Conservation (phyloP, 169 alveolate genomes). For the Eimeria tenella region DNA sequence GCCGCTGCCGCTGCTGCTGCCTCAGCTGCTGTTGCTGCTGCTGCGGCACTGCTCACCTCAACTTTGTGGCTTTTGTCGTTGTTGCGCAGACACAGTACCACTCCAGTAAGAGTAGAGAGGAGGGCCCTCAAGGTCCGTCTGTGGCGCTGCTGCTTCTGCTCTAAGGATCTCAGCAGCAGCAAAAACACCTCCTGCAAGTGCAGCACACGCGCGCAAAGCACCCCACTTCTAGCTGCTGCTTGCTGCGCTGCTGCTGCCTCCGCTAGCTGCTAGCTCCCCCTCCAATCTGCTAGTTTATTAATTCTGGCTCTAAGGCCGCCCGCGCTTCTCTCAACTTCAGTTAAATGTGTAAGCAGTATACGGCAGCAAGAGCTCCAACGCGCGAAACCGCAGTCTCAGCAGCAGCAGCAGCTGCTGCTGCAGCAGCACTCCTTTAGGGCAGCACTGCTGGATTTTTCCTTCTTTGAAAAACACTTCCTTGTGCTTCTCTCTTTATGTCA, state of each 20-base stretch:
- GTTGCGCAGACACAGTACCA: slow-evolving; percentile 56
- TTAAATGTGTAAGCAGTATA: too few relatives aligned
- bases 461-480: too few relatives aligned
- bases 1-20: slow-evolving; percentile 3
- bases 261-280: neutral
- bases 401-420: too few relatives aligned
- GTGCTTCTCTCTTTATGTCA: too few relatives aligned
- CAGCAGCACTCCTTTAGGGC: too few relatives aligned
- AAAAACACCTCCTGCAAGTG: slow-evolving; percentile 13
- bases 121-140: slow-evolving; percentile 41
- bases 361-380: too few relatives aligned
- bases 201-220: slow-evolving; percentile 16
- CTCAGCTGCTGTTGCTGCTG: neutral
- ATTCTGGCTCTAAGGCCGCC: too few relatives aligned
- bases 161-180: slow-evolving; percentile 21
- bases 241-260: neutral
- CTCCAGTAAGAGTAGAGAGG: slow-evolving; percentile 41
- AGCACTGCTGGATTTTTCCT: too few relatives aligned
- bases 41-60: slow-evolving; percentile 11
- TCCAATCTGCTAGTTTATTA: too few relatives aligned
- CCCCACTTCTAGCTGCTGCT: too few relatives aligned
- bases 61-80: slow-evolving; percentile 63
- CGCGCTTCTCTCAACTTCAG: too few relatives aligned
- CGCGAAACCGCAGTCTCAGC: too few relatives aligned
- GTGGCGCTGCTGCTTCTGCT: slow-evolving; percentile 58